Evolutionary conservation across 83 land plant genomes (phyloP).

Genomic region (Thuja plicata): DNA sequence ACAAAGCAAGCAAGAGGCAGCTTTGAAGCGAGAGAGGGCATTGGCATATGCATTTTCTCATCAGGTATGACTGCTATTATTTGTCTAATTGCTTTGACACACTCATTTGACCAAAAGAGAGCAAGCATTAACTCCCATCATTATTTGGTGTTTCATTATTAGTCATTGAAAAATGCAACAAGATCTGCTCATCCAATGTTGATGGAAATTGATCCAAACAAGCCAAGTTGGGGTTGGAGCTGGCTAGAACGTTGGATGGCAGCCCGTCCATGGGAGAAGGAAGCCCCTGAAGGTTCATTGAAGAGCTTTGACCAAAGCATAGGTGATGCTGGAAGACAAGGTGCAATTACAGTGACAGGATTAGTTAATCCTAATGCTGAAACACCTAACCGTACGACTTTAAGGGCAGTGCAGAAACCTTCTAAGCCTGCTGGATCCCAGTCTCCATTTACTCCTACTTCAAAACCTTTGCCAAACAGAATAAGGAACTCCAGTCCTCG

Average conservation of each 20-base stretch:
- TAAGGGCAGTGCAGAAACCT: slow-evolving; percentile 28
- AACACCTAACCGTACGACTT: slow-evolving; percentile 17
- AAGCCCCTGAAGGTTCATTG: slow-evolving; percentile 19
- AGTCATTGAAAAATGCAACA: slow-evolving; percentile 32
- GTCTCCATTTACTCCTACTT: slow-evolving; percentile 47
- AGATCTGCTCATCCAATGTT: slow-evolving; percentile 38
- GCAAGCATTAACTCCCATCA: not conserved
- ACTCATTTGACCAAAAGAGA: not conserved
- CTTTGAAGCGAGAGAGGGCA: slow-evolving; percentile 81
- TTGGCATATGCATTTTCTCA: slow-evolving; percentile 80
- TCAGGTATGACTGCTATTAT: slow-evolving; percentile 35
- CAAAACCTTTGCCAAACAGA: slow-evolving; percentile 22
- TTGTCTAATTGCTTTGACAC: not conserved
- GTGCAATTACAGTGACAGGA: slow-evolving; percentile 23
- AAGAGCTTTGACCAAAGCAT: slow-evolving; percentile 27
- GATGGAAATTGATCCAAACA: slow-evolving; percentile 62
- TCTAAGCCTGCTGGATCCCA: slow-evolving; percentile 35
- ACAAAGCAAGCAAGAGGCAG: slow-evolving; percentile 66
- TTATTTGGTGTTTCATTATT: not conserved
- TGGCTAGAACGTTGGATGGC: slow-evolving; percentile 96
- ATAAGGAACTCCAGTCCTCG: slow-evolving; percentile 41
- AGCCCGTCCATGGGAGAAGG: slow-evolving; percentile 70
- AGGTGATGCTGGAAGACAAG: slow-evolving; percentile 26
- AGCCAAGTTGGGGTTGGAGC: slow-evolving; percentile 92
- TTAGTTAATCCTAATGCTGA: slow-evolving; percentile 24